Base-by-base conservation (phyloP, 2,329 filamentous ascomycete genomes). In the Aspergillus candidus region DNA sequence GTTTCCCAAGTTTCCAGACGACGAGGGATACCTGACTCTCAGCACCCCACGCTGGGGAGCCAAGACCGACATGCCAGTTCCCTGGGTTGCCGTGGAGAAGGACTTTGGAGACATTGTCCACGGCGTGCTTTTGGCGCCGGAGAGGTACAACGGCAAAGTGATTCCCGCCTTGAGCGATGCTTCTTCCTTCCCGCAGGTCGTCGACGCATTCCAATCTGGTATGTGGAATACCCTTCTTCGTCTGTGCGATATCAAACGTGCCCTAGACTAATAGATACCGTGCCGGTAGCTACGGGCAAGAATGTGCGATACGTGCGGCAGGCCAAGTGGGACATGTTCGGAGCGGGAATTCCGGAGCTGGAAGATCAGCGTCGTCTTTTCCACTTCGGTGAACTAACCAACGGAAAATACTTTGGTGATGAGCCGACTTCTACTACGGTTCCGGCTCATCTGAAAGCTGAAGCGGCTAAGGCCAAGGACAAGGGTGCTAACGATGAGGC, bases 91-190 rank as follows among this genome's bases (percentile, higher is more conserved):
- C 18, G 65, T 73, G 3, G 49, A 46, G 0, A 61, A 69, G 30
- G 71, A 74, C 51, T 74, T 62, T 43, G 72, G 71, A 4, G 72
- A 74, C 41, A 59, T 73, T 13, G 65, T 74, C 10, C 71, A 74
- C 6, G 71, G 70, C 3, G 57, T 72, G 3, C 67, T 73, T 13
- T 57, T 73, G 6, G 57, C 64, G 11, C 70, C 70, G 2, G 56
- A 56, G 35, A 58, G 59, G 32, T 69, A 66, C 55, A 62, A 64
- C 46, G 61, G 65, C 1, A 52, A 49, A 4, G 51, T 69, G 1
- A 49, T 72, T 0, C 70, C 72, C 11, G 68, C 59, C 1, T 55
- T 67, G 34, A 72, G 70, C 47, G 52, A 62, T 15, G 58, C 65
- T 7, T 47, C 48, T 6, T 61, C 58, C 1, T 56, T 65, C 5